These are phyloP conservation scores for Lithohypha guttulata DNA, from an alignment of 2,329 filamentous ascomycete genomes.

Conservation along the genomic window DNA sequence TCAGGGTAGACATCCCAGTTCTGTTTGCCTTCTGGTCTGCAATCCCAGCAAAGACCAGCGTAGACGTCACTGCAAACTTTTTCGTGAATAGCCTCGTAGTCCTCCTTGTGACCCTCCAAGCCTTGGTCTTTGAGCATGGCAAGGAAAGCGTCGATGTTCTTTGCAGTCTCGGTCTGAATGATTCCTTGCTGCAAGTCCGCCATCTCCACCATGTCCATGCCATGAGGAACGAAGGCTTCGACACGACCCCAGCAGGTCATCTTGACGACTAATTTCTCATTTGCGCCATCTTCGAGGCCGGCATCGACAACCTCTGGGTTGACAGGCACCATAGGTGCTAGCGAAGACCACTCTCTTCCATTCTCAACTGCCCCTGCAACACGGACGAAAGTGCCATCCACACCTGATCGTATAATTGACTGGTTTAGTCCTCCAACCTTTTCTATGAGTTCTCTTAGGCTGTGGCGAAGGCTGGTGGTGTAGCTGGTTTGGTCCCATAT, in stretches of 20 bases:
- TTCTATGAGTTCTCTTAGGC: conserved; percentile 11
- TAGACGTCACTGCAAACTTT: no score
- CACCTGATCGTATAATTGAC: conserved; percentile 13
- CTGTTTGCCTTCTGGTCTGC: not conserved
- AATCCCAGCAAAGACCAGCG: conserved; percentile 1
- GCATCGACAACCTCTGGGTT: conserved; percentile 9
- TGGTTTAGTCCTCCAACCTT: conserved; percentile 11
- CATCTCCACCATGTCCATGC: not conserved
- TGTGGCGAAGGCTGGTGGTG: conserved; percentile 6
- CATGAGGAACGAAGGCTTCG: conserved; percentile 11
- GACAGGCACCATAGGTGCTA: conserved; percentile 8
- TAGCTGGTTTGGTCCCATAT: not conserved
- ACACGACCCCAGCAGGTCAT: conserved; percentile 19
- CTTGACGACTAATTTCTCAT: conserved; percentile 11
- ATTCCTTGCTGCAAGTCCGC: not conserved
- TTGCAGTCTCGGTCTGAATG: no score
- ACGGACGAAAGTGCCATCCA: conserved; percentile 13
- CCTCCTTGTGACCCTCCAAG: no score
- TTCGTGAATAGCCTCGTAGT: no score
- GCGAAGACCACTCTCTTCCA: conserved; percentile 9
- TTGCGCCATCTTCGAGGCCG: not conserved
- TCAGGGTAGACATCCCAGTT: not conserved
- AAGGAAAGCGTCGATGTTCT: no score
- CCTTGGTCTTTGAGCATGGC: not conserved
- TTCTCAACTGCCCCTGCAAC: conserved; percentile 13